A percentile compares a stretch with the other conserved stretches of the same genome.
Conservation (phyloP, 1,139 yeast species). For the Yamadazyma spencermartinsiae region DNA sequence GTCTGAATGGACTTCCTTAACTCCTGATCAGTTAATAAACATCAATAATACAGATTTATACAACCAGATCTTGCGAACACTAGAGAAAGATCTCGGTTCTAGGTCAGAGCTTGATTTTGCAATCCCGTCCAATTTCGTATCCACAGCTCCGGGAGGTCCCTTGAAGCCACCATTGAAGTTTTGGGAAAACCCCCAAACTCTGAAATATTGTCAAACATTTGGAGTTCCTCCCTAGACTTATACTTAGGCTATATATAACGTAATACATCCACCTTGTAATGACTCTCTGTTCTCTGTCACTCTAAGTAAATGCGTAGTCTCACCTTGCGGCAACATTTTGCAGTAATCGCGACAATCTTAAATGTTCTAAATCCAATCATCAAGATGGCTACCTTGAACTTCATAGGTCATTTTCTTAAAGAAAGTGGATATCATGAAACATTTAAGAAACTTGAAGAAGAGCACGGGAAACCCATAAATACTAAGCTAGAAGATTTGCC, state of each 20-base stretch:
- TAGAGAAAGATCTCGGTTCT: constrained; percentile 20
- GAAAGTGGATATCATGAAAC: constrained; percentile 48
- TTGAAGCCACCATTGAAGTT: constrained; percentile 23
- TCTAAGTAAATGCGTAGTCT: no score
- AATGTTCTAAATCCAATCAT: no score
- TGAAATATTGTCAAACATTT: constrained; percentile 29
- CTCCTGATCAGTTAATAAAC: constrained; percentile 2
- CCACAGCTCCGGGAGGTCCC: constrained; percentile 30
- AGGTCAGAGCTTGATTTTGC: constrained; percentile 15
- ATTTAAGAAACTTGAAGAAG: constrained; percentile 47
- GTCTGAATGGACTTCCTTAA: constrained; percentile 13
- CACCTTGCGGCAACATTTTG: no score
- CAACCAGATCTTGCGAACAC: constrained; percentile 14
- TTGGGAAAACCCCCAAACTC: constrained; percentile 42
- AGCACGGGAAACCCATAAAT: constrained; percentile 39
- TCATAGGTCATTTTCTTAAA: constrained; percentile 58
- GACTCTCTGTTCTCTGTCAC: no score
- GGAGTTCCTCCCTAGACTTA: not conserved
- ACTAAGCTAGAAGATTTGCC: constrained; percentile 16
- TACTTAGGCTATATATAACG: no score
- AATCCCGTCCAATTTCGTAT: constrained; percentile 28
- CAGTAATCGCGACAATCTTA: no score
- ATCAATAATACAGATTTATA: constrained; percentile 1
- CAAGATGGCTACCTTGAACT: constrained; percentile 24
- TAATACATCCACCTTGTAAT: no score